phyloP scores from a whole-genome alignment of 805 yeast species.

The Yarrowia divulgata region DNA sequence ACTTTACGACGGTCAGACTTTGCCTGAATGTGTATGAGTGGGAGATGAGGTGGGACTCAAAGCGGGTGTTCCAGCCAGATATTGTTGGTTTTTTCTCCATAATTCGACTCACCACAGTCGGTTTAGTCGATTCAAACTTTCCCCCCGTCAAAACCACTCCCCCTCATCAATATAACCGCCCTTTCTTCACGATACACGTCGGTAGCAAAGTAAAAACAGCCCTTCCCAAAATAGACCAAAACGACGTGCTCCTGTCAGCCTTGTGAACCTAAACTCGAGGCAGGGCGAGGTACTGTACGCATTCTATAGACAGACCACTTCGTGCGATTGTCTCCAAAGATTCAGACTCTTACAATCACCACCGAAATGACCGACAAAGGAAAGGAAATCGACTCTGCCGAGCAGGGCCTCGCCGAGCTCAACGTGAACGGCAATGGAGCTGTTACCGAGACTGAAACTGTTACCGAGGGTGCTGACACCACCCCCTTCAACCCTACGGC shows the following conservation, averaged over 20 bases:
- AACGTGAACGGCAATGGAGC: constrained; percentile 4
- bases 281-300: background rate
- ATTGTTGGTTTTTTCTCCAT: background rate
- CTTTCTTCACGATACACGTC: background rate
- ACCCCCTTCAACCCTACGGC: constrained; percentile 7
- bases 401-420: constrained; percentile 9
- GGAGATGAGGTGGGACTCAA: background rate
- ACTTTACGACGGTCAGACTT: background rate
- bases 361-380: constrained; percentile 23
- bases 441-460: background rate
- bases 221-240: constrained; percentile 29
- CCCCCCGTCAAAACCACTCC: background rate
- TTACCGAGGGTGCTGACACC: background rate
- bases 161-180: background rate
- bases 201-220: constrained; percentile 22
- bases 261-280: background rate
- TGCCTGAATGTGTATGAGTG: background rate
- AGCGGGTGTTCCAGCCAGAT: background rate
- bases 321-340: no score
- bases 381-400: constrained; percentile 10
- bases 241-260: background rate
- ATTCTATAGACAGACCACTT: no score
- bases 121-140: no score
- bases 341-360: background rate
- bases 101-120: background rate